These are phyloP conservation scores for Herpetomonas tarakana DNA, from an alignment of 208 protist genomes.

Conservation along the genomic window DNA sequence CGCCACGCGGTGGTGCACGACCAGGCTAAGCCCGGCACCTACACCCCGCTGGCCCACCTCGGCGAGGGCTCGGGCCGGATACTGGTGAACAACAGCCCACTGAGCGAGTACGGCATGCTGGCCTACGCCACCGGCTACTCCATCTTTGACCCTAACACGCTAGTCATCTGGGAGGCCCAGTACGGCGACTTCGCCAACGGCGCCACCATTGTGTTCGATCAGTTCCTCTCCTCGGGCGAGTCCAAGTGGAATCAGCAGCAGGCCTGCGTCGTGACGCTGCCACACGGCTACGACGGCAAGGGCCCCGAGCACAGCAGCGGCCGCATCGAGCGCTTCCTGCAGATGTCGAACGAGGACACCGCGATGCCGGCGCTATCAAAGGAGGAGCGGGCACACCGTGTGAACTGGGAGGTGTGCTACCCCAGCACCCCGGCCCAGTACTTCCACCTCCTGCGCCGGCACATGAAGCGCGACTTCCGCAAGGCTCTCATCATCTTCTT, in stretches of 20 bases:
- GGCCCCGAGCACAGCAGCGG: conserved; percentile 97
- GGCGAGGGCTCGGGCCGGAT: conserved; percentile 72
- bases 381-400: conserved; percentile 64
- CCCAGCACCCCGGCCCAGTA: conserved; percentile 98
- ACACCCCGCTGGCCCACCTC: conserved; percentile 83
- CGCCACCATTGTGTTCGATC: conserved; percentile 98
- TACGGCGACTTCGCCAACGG: conserved; percentile 99
- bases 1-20: conserved; percentile 97
- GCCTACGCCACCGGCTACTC: conserved; percentile 97
- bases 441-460: conserved; percentile 98
- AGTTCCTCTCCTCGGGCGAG: conserved; percentile 94
- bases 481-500: conserved; percentile 97
- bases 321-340: conserved; percentile 98
- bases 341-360: conserved; percentile 94
- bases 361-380: conserved; percentile 72
- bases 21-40: conserved; percentile 68
- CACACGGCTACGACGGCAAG: conserved; percentile 98
- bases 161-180: conserved; percentile 99
- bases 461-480: conserved; percentile 97
- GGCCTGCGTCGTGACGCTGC: conserved; percentile 96
- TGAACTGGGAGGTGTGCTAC: conserved; percentile 93
- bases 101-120: conserved; percentile 97
- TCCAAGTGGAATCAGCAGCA: conserved; percentile 97
- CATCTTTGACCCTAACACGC: conserved; percentile 91
- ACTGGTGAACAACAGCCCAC: conserved; percentile 91